These are phyloP conservation scores for Chlorella sp. DNA, from an alignment of 139 green algal species.

Conservation along the genomic window DNA sequence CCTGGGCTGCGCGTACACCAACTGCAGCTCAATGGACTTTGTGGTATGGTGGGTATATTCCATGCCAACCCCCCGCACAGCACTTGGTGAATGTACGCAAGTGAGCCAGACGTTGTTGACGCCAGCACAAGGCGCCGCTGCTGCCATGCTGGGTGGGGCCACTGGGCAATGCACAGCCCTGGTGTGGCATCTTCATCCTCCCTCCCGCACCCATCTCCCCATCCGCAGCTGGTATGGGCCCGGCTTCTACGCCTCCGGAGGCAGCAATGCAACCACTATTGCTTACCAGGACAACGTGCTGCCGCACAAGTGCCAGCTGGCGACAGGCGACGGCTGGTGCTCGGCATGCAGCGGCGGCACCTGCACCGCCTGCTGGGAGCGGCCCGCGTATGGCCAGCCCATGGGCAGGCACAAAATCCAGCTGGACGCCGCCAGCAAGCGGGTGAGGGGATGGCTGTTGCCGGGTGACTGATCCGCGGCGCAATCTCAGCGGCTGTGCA, in stretches of 20 bases:
- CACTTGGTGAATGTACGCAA: too few relatives aligned
- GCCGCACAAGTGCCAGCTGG: background rate
- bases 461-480: too few relatives aligned
- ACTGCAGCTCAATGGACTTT: background rate
- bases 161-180: too few relatives aligned
- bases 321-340: constrained; percentile 3
- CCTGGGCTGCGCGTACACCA: background rate
- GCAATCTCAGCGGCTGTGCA: too few relatives aligned
- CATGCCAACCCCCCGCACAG: too few relatives aligned
- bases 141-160: too few relatives aligned
- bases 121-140: too few relatives aligned
- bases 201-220: background rate
- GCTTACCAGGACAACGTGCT: constrained; percentile 1
- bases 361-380: constrained; percentile 3
- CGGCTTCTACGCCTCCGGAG: background rate
- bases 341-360: background rate
- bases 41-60: background rate
- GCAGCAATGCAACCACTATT: background rate
- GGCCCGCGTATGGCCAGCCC: background rate
- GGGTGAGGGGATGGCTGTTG: background rate
- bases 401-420: constrained; percentile 1
- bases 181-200: too few relatives aligned
- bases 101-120: too few relatives aligned
- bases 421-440: background rate
- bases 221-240: background rate